These are phyloP conservation scores for Colletotrichum echinochloae DNA, from an alignment of 2,329 filamentous ascomycete species.

Conservation along the genomic window DNA sequence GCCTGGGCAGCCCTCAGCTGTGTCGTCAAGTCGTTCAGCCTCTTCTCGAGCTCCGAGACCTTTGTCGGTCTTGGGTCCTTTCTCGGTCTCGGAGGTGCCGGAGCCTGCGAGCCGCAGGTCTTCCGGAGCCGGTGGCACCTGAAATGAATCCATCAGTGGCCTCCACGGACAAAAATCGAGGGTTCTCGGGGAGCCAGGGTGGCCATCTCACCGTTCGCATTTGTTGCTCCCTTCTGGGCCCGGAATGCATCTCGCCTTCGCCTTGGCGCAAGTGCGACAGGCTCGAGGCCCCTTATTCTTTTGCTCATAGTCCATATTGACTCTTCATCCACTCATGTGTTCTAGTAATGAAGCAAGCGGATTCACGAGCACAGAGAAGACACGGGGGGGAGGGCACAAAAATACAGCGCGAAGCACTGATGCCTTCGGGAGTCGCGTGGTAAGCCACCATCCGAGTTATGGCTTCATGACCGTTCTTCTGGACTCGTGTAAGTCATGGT, in stretches of 20 bases:
- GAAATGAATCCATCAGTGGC: background rate
- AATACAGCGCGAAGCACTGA: background rate
- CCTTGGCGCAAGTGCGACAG: slow-evolving; percentile 63
- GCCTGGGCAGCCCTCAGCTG: slow-evolving; percentile 51
- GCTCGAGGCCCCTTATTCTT: slow-evolving; percentile 59
- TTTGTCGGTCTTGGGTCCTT: slow-evolving; percentile 61
- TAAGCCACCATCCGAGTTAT: slow-evolving; percentile 25
- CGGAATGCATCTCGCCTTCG: slow-evolving; percentile 63
- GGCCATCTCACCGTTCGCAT: slow-evolving; percentile 60
- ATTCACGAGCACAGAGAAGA: background rate
- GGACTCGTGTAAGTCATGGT: slow-evolving; percentile 37
- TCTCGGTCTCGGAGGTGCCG: slow-evolving; percentile 61
- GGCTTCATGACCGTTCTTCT: slow-evolving; percentile 20
- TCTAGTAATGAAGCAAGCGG: background rate
- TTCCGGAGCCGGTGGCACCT: slow-evolving; percentile 63
- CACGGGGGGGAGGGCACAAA: background rate
- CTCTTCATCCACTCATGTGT: background rate
- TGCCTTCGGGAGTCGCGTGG: slow-evolving; percentile 19
- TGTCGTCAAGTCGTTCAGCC: slow-evolving; percentile 61
- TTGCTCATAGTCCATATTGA: slow-evolving; percentile 25
- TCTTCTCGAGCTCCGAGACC: slow-evolving; percentile 63
- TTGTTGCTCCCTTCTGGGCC: slow-evolving; percentile 54
- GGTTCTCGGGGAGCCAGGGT: background rate
- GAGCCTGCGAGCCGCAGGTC: slow-evolving; percentile 59
- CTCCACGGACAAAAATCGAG: background rate